Evolutionary conservation across 495 filamentous ascomycete genomes (phyloP).

Genomic region (Penicillium angulare): DNA sequence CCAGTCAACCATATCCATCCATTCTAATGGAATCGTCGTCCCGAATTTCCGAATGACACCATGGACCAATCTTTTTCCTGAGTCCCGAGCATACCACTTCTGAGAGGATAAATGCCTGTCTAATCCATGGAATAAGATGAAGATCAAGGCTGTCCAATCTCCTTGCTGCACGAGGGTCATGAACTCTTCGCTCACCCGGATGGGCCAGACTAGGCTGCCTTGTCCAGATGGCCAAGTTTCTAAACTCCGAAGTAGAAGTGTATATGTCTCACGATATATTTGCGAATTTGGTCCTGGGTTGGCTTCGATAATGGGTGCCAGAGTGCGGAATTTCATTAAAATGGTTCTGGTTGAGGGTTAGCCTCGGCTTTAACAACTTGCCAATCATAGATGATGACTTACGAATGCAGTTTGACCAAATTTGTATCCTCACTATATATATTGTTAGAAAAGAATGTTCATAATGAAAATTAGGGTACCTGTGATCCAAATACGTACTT

Average conservation of each 20-base stretch:
- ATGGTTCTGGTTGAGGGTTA: background rate
- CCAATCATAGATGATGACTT: background rate
- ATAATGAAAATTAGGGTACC: background rate
- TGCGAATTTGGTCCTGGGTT: background rate
- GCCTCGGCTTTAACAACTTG: background rate
- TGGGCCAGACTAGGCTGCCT: slow-evolving; percentile 5
- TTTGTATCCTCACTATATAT: slow-evolving; percentile 8
- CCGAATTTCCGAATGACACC: slow-evolving; percentile 6
- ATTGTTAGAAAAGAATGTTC: background rate
- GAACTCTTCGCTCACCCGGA: slow-evolving; percentile 3
- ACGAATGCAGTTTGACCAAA: slow-evolving; percentile 9
- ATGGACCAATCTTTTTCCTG: slow-evolving; percentile 5
- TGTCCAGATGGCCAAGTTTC: slow-evolving; percentile 9
- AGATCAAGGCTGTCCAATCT: slow-evolving; percentile 11
- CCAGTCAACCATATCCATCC: slow-evolving; percentile 4
- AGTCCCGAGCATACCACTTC: slow-evolving; percentile 12
- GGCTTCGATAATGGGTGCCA: slow-evolving; percentile 3
- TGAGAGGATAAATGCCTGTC: slow-evolving; percentile 10
- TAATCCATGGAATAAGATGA: slow-evolving; percentile 11
- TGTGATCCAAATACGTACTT: background rate
- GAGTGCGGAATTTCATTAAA: slow-evolving; percentile 5
- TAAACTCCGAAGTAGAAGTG: slow-evolving; percentile 4
- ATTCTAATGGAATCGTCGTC: slow-evolving; percentile 6
- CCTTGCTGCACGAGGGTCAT: slow-evolving; percentile 6
- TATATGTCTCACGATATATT: slow-evolving; percentile 9